These are phyloP conservation scores for Pythium graminicola DNA, from an alignment of 352 stramenopile genomes.

Conservation along the genomic window DNA sequence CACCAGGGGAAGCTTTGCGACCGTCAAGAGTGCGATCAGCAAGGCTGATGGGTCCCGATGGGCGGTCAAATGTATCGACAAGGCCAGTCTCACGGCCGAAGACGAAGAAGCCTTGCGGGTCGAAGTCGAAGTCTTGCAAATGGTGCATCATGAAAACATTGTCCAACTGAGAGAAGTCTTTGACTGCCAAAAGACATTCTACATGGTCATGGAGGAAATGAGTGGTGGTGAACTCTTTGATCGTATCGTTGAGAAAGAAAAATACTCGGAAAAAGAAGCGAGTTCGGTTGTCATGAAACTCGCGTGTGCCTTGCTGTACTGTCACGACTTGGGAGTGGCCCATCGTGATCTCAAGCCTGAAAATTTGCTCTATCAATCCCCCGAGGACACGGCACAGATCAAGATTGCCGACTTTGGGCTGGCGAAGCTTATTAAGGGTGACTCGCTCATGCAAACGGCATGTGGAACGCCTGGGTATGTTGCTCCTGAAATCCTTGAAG, in stretches of 20 bases:
- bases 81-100: conserved; percentile 65
- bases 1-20: conserved; percentile 74
- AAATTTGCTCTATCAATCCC: conserved; percentile 84
- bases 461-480: conserved; percentile 96
- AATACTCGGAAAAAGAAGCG: conserved; percentile 89
- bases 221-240: conserved; percentile 91
- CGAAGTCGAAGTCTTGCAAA: conserved; percentile 78
- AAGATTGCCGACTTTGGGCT: conserved; percentile 93
- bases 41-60: conserved; percentile 72
- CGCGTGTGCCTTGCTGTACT: conserved; percentile 77
- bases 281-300: conserved; percentile 82
- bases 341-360: conserved; percentile 88
- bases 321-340: conserved; percentile 86
- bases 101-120: conserved; percentile 77
- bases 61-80: conserved; percentile 85
- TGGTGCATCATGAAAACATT: conserved; percentile 84
- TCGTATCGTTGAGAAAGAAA: conserved; percentile 88
- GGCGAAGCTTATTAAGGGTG: conserved; percentile 87
- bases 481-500: conserved; percentile 94
- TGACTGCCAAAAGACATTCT: conserved; percentile 85
- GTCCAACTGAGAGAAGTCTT: conserved; percentile 85
- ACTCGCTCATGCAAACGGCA: conserved; percentile 92
- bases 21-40: conserved; percentile 74
- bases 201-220: conserved; percentile 92
- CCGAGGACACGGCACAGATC: conserved; percentile 87